Base-by-base conservation (phyloP, 306 rosid genomes). In the Lablab purpureus region DNA sequence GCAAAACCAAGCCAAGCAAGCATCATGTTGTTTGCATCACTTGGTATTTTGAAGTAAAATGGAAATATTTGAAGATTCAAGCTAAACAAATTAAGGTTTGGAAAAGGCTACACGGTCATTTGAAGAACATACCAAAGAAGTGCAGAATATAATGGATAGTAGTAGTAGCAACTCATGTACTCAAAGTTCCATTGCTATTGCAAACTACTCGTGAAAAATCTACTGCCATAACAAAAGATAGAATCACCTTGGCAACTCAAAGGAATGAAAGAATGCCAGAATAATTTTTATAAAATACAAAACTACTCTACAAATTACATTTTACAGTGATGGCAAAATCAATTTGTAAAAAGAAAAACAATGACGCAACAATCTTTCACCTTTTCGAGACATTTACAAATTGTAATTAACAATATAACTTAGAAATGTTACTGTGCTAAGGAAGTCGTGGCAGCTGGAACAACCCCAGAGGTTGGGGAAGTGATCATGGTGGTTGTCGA, bases 321-420 rank as follows among this genome's bases (percentile, higher is more conserved):
- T 69, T 68, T 77, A 54, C 79, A 73, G 8, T 2, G 8, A 72
- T 4, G 58, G 51, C 17, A 55, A 64, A 75, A 73, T 32, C 81
- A 75, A 58, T 46, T n/a, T 7, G 17, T 37, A 17, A 21, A 19
- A 32, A 0, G 5, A 63, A n/a, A 40, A 5, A 52, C 56, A 63
- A 32, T 4, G 28, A 18, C 14, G 30, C 58, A 37, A 11, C 32
- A 21, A 28, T 17, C 40, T 12, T 4, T 67, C n/a, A 14, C 19
- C 37, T 11, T 10, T 58, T 7, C 5, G 36, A n/a, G 19, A 63
- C 74, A 84, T 87, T 69, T 87, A 87, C 90, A 81, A 15, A 45
- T 75, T 34, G 13, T 1, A 41, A 71, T 10, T 1, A 18, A 58
- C 0, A 17, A 25, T 0, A 41, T 27, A 8, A 70, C 15, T 27